phyloP scores from a whole-genome alignment of 768 basidiomycete species.

The Russula emetica region DNA sequence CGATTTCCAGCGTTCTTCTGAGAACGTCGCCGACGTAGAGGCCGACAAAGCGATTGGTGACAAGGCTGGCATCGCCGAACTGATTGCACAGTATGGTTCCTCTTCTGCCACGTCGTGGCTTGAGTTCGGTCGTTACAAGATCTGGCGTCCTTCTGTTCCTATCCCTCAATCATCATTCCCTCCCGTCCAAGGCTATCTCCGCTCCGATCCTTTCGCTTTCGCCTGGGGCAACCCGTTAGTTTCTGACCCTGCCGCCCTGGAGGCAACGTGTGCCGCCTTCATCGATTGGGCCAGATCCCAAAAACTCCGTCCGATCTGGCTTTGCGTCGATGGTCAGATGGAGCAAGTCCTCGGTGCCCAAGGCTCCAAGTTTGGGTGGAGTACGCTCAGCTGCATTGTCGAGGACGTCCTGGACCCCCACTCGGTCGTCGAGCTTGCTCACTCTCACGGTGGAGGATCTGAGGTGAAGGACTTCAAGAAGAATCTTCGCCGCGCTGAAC shows the following conservation, averaged over 20 bases:
- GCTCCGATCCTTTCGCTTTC: conserved; percentile 40
- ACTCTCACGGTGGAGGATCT: conserved; percentile 27
- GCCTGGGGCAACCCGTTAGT: conserved; percentile 31
- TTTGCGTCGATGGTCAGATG: conserved; percentile 50
- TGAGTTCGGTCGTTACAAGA: conserved; percentile 45
- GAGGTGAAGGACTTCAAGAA: conserved; percentile 57
- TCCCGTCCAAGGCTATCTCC: conserved; percentile 63
- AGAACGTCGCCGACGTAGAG: conserved; percentile 6
- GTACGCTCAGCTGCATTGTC: conserved; percentile 56
- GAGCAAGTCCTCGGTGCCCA: conserved; percentile 48
- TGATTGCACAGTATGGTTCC: conserved; percentile 64
- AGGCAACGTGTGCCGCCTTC: conserved; percentile 45
- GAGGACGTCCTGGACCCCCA: conserved; percentile 49
- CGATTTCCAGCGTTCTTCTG: conserved; percentile 17
- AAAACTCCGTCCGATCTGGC: conserved; percentile 53
- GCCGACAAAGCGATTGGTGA: conserved; percentile 16
- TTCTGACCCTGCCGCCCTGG: conserved; percentile 36
- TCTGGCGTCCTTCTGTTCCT: conserved; percentile 60
- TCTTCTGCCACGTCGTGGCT: conserved; percentile 69
- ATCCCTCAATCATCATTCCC: conserved; percentile 49
- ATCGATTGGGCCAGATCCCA: conserved; percentile 39
- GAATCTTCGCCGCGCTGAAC: conserved; percentile 56
- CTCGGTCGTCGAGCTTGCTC: conserved; percentile 45
- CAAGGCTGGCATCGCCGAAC: conserved; percentile 28
- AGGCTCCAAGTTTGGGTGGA: conserved; percentile 47